These are phyloP conservation scores for Ceratobasidium sp. DNA, from an alignment of 1,284 basidiomycete genomes.

Conservation along the genomic window DNA sequence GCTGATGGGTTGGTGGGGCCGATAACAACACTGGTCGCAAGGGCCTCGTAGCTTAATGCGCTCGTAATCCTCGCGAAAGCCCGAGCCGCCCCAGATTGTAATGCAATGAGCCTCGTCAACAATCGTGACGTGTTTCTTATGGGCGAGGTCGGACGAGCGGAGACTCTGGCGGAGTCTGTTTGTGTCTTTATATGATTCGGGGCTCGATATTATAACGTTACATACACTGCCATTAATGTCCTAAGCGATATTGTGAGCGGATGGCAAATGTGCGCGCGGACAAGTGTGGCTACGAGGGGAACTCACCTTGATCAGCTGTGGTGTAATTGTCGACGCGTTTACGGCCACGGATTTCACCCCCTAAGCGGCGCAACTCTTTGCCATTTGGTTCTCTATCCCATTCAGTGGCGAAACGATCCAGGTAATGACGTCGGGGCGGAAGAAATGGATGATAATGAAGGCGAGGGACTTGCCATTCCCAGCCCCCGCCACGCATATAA, in stretches of 20 bases:
- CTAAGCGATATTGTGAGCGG: neutral
- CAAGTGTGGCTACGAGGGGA: too few species aligned
- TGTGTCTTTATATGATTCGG: neutral
- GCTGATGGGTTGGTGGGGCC: neutral
- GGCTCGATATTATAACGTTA: neutral
- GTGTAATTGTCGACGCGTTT: neutral
- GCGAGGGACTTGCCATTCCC: slow-evolving; percentile 12
- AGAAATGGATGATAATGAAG: neutral
- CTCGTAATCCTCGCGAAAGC: neutral
- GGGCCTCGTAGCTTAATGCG: neutral
- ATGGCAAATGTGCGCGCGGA: neutral
- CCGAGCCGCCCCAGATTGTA: neutral
- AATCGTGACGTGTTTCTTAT: neutral
- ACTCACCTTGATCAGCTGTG: neutral
- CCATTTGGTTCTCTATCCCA: neutral
- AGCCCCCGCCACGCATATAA: slow-evolving; percentile 11
- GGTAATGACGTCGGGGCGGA: neutral
- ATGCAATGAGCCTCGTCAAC: neutral
- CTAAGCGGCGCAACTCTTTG: neutral
- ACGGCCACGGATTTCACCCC: neutral
- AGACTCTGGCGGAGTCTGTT: neutral
- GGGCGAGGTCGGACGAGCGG: neutral
- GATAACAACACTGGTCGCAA: slow-evolving; percentile 1
- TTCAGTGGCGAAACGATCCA: slow-evolving; percentile 15
- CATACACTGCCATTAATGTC: neutral